These are phyloP conservation scores for Lepidium sativum DNA, from an alignment of 345 rosid genomes.

Conservation along the genomic window DNA sequence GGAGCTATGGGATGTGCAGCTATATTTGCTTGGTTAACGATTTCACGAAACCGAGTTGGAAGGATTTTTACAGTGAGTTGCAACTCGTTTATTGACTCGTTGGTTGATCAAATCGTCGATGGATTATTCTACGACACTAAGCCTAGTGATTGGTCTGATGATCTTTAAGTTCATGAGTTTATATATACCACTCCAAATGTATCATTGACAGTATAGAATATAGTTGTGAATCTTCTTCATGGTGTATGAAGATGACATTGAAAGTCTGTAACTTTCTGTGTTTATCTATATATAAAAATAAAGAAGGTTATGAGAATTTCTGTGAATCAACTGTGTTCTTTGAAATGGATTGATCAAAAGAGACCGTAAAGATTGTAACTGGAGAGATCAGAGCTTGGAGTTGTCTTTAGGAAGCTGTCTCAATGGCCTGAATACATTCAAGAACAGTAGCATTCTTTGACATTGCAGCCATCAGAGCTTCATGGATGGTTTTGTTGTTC, in stretches of 20 bases:
- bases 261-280: constrained; percentile 14
- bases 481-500: constrained; percentile 61
- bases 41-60: constrained; percentile 65
- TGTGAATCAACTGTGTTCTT: not conserved
- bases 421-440: constrained; percentile 75
- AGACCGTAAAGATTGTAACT: not conserved
- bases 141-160: constrained; percentile 63
- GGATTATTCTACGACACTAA: constrained; percentile 79
- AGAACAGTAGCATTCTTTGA: constrained; percentile 60
- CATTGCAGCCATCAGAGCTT: constrained; percentile 75
- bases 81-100: constrained; percentile 72
- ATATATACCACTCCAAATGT: not conserved
- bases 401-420: constrained; percentile 41
- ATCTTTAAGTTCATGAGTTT: constrained; percentile 19
- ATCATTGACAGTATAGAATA: not conserved
- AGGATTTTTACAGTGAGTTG: constrained; percentile 61
- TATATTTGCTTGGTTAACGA: constrained; percentile 68
- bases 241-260: constrained; percentile 13
- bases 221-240: constrained; percentile 8
- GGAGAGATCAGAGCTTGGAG: not conserved
- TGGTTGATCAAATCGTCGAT: constrained; percentile 77
- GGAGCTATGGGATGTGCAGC: constrained; percentile 68
- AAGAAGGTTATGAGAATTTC: not conserved
- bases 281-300: not conserved
- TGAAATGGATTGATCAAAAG: not conserved